Evolutionary conservation across 176 grass and related monocot species (phyloP).

Genomic region (Zea luxurians): DNA sequence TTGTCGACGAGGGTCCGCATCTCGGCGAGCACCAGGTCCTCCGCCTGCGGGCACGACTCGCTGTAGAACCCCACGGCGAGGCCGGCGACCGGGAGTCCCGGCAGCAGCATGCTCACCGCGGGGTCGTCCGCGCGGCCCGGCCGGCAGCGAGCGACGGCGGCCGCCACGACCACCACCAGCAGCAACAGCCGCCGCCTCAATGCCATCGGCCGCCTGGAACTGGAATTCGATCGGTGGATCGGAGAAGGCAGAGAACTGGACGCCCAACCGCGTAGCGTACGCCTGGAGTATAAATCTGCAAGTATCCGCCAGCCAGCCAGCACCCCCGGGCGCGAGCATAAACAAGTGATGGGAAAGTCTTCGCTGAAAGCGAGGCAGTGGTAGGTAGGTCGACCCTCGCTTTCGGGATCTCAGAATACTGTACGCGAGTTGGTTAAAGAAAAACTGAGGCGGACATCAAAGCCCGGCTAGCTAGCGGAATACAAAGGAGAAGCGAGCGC

Average conservation of each 20-base stretch:
- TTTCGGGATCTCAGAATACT: conserved; percentile 41
- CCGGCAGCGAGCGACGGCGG: background rate
- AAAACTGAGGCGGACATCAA: background rate
- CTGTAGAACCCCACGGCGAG: conserved; percentile 57
- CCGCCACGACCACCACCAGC: background rate
- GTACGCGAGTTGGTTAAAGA: conserved; percentile 41
- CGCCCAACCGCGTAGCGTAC: background rate
- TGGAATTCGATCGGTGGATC: background rate
- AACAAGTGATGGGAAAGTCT: conserved; percentile 26
- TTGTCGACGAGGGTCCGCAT: conserved; percentile 32
- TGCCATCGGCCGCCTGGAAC: conserved; percentile 20
- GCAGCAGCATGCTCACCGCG: background rate
- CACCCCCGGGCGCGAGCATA: conserved; percentile 11
- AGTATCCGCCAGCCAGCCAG: background rate
- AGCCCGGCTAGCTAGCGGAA: background rate
- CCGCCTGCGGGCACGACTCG: conserved; percentile 37
- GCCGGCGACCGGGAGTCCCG: background rate
- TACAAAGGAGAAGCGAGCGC: background rate
- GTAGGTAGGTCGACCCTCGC: conserved; percentile 43
- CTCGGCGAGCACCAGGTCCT: conserved; percentile 57
- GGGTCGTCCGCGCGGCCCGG: background rate
- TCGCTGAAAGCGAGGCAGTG: background rate
- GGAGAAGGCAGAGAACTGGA: background rate
- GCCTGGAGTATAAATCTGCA: conserved; percentile 10
- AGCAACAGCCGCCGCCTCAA: background rate